Percentiles rank a stretch among this genome's conserved stretches.
Conservation (phyloP, 2,329 filamentous ascomycete species). For the Neonectria neomacrospora region DNA sequence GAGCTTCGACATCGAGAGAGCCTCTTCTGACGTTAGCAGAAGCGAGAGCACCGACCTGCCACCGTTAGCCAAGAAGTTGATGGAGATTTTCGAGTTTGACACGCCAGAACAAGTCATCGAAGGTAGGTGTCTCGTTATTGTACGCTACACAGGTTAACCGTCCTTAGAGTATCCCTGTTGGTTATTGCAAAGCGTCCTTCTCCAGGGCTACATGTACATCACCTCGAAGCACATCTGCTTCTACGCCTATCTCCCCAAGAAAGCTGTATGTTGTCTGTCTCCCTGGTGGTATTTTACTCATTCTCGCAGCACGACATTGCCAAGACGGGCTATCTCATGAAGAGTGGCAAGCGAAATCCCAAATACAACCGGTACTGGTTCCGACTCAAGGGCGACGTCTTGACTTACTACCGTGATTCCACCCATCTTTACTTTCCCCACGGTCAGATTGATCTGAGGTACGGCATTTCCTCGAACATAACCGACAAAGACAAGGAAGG, state of each 20-base stretch:
- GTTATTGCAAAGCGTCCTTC: constrained; percentile 87
- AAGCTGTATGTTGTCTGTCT: constrained; percentile 70
- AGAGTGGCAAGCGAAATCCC: constrained; percentile 88
- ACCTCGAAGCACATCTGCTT: constrained; percentile 95
- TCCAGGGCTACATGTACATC: constrained; percentile 97
- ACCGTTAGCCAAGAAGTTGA: constrained; percentile 75
- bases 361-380: constrained; percentile 95
- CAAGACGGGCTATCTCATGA: constrained; percentile 89
- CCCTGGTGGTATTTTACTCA: constrained; percentile 27
- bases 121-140: constrained; percentile 56
- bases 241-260: constrained; percentile 96
- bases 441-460: constrained; percentile 91
- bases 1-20: constrained; percentile 65
- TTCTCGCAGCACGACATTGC: constrained; percentile 70
- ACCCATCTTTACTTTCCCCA: constrained; percentile 91
- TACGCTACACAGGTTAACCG: background rate
- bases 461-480: constrained; percentile 87
- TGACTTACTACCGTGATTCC: constrained; percentile 88
- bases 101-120: constrained; percentile 85
- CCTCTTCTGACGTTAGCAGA: constrained; percentile 53
- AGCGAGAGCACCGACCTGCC: constrained; percentile 58
- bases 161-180: constrained; percentile 87
- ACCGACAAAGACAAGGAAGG: constrained; percentile 81
- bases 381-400: constrained; percentile 87
- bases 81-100: constrained; percentile 88